Evolutionary conservation across 441 rosid genomes (phyloP).

Genomic region (Bruguiera hainesii): DNA sequence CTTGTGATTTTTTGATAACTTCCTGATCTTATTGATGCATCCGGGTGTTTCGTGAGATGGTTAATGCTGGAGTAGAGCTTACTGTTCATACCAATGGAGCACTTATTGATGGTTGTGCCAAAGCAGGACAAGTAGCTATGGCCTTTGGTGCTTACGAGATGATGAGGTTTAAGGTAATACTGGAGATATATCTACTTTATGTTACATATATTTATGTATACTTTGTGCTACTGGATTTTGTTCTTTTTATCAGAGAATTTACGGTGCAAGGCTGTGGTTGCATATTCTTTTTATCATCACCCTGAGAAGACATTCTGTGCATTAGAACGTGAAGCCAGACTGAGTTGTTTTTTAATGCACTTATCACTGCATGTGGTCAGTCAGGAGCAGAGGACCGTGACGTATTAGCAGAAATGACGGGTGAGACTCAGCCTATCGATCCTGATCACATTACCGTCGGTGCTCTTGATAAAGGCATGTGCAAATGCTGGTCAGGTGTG

Average conservation of each 20-base stretch:
- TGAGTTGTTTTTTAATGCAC: slow-evolving; percentile 93
- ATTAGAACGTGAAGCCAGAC: slow-evolving; percentile 98
- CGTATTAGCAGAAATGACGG: slow-evolving; percentile 83
- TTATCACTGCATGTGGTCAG: slow-evolving; percentile 91
- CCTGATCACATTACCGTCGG: slow-evolving; percentile 90
- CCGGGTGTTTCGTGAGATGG: slow-evolving; percentile 90
- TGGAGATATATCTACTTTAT: neutral
- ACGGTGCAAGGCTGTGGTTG: slow-evolving; percentile 10
- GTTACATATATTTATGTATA: neutral
- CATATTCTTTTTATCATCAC: slow-evolving; percentile 4
- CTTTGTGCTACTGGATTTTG: neutral
- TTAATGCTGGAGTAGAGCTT: slow-evolving; percentile 84
- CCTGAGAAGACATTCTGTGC: slow-evolving; percentile 54
- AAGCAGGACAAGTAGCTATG: slow-evolving; percentile 95
- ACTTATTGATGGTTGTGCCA: slow-evolving; percentile 95
- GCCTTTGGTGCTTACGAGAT: slow-evolving; percentile 98
- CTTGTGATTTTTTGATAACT: too few species aligned
- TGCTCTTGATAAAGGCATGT: slow-evolving; percentile 41
- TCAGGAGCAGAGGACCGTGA: slow-evolving; percentile 93
- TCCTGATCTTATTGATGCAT: neutral
- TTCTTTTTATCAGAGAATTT: neutral
- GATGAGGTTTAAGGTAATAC: slow-evolving; percentile 87
- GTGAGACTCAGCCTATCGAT: slow-evolving; percentile 77
- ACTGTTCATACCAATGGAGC: slow-evolving; percentile 89
- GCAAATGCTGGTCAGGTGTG: too few species aligned